phyloP scores from a whole-genome alignment of 257 asterid species.

The Nicotiana knightiana region DNA sequence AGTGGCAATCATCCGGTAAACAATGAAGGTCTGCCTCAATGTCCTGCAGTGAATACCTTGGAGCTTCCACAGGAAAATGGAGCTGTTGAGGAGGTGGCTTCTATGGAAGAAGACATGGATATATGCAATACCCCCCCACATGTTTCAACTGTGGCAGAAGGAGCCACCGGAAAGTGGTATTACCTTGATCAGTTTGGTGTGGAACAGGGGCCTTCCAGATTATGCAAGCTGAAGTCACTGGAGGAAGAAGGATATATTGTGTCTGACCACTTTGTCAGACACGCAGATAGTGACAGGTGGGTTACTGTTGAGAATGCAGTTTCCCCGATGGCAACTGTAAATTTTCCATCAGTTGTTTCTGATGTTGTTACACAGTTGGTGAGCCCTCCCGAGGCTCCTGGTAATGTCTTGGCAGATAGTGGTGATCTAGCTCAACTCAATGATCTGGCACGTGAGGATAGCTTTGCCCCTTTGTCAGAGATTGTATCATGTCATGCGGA shows the following conservation, averaged over 20 bases:
- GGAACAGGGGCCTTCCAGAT: constrained; percentile 80
- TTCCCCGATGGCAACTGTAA: constrained; percentile 69
- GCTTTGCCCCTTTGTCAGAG: constrained; percentile 22
- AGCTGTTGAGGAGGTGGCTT: constrained; percentile 55
- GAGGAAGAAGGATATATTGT: constrained; percentile 75
- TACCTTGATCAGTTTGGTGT: constrained; percentile 76
- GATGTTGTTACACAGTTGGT: constrained; percentile 81
- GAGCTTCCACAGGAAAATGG: constrained; percentile 59
- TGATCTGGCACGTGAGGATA: constrained; percentile 31
- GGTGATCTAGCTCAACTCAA: constrained; percentile 33
- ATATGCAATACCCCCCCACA: constrained; percentile 99
- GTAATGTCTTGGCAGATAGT: constrained; percentile 70
- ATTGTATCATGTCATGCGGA: constrained; percentile 25
- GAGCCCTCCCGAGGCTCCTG: constrained; percentile 99
- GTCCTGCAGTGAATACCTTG: constrained; percentile 25
- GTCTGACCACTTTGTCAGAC: constrained; percentile 90
- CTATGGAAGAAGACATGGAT: constrained; percentile 99
- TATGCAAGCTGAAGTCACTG: constrained; percentile 72
- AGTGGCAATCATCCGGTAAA: constrained; percentile 18
- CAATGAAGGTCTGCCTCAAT: constrained; percentile 33
- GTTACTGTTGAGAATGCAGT: constrained; percentile 88
- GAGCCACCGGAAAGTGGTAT: constrained; percentile 75
- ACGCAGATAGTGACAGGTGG: constrained; percentile 86
- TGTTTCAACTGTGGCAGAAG: constrained; percentile 47
- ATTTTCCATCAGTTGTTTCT: constrained; percentile 61